Conservation (phyloP, 2,329 filamentous ascomycete genomes). For the Fusarium veterinarium region DNA sequence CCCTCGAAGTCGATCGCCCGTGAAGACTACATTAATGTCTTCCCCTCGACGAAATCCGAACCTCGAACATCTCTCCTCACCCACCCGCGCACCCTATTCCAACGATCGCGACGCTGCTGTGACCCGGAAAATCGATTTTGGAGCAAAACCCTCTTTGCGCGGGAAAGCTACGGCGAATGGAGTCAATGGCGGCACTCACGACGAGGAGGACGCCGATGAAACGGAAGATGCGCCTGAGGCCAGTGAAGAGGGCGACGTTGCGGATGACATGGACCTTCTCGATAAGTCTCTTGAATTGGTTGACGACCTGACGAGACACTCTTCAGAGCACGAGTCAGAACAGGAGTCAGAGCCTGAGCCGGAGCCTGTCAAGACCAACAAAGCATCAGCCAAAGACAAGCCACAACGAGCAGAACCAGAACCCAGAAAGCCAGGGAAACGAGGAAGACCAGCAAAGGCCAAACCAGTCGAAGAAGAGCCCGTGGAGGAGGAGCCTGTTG, state of each 20-base stretch:
- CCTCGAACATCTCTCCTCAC: conserved; percentile 65
- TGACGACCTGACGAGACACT: conserved; percentile 45
- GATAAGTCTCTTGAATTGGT: conserved; percentile 60
- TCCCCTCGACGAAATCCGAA: conserved; percentile 72
- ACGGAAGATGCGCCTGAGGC: conserved; percentile 42
- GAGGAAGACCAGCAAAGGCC: conserved; percentile 40
- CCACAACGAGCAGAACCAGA: not conserved
- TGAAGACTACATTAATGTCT: conserved; percentile 70
- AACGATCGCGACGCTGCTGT: conserved; percentile 55
- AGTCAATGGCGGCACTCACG: conserved; percentile 43
- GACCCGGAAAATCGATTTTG: conserved; percentile 67
- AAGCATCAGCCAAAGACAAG: conserved; percentile 13
- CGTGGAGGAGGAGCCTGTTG: conserved; percentile 14
- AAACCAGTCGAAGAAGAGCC: conserved; percentile 26
- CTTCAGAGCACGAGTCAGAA: conserved; percentile 32
- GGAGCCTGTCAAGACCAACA: not conserved
- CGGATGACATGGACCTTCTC: conserved; percentile 45
- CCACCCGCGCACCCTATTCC: conserved; percentile 53
- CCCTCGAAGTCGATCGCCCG: conserved; percentile 66
- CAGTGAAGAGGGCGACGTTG: not conserved
- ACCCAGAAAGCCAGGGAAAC: conserved; percentile 20
- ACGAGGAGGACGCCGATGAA: conserved; percentile 47
- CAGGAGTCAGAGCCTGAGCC: not conserved
- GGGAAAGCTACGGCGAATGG: conserved; percentile 43
- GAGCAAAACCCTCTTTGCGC: conserved; percentile 25